phyloP scores from a whole-genome alignment of 345 rosid genomes.

The Euclidium syriacum region DNA sequence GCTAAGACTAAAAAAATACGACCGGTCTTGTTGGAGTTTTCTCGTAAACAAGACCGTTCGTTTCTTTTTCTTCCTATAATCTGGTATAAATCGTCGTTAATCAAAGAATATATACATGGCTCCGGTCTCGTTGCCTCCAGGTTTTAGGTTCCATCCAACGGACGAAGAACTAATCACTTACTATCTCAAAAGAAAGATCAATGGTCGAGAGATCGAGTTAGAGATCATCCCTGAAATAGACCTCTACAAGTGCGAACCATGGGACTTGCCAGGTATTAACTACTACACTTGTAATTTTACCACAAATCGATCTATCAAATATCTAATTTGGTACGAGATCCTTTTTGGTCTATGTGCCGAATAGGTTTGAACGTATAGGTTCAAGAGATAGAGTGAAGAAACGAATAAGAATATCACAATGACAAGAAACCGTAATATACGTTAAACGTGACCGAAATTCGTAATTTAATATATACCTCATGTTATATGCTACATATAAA shows the following conservation, averaged over 20 bases:
- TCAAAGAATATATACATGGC: conserved; percentile 33
- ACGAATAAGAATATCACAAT: conserved; percentile 24
- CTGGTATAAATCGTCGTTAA: not conserved
- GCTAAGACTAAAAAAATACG: not conserved
- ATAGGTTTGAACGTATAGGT: not conserved
- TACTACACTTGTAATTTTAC: not conserved
- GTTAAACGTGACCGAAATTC: not conserved
- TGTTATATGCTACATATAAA: not conserved
- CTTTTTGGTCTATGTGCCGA: conserved; percentile 10
- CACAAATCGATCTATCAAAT: not conserved
- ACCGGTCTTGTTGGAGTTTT: conserved; percentile 15
- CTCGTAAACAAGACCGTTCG: conserved; percentile 24
- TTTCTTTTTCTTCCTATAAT: not conserved
- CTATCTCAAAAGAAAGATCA: conserved; percentile 69
- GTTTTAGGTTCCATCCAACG: conserved; percentile 79
- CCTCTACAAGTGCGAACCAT: conserved; percentile 82
- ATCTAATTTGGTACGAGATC: not conserved
- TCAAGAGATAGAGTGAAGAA: conserved; percentile 5
- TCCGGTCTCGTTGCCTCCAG: conserved; percentile 71
- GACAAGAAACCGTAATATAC: conserved; percentile 10
- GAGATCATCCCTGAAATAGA: conserved; percentile 76
- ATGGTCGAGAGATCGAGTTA: conserved; percentile 55
- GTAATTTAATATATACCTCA: not conserved
- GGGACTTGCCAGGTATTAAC: conserved; percentile 73
- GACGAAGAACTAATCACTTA: conserved; percentile 73